Base-by-base conservation (phyloP, 1,284 basidiomycete genomes). In the Cerrena zonata region DNA sequence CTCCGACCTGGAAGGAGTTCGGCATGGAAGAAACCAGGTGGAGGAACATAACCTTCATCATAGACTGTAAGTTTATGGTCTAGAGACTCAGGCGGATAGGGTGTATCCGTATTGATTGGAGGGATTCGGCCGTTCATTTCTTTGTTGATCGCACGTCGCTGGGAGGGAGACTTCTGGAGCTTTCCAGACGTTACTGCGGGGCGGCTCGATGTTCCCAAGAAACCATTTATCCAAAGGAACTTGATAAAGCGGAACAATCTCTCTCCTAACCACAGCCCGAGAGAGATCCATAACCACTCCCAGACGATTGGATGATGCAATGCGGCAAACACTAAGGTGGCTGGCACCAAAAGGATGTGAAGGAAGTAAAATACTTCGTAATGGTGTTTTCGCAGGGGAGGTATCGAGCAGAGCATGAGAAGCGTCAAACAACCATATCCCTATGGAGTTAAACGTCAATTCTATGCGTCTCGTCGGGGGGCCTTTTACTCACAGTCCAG, bases 1-100 rank as follows among this genome's bases (percentile, higher is more conserved):
- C 86, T 91, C 15, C 82, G 76, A 2, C 91, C 91, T 0, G 91
- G 84, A 11, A 94, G 72, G 2, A 92, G 72, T 61, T 91, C 88
- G 1, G 82, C 86, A 48, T 88, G 82, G 1, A 84, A 88, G 65
- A 78, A 91, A 2, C 88, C 88, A 4, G 77, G 72, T 4, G 84
- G 82, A 5, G 82, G 81, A 2, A 70, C 55, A 50, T 79, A 80
- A 23, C 59, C 47, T 10, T 61, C 51, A 18, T 52, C 50, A 23
- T 56, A 19, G 11, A 58, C 30, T 13, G 52, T 45, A 23, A 50
- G 10, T 24, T 38, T 18, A 22, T 45, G 15, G 18, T 37, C 49
- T 7, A 36, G 38, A n/a, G 49, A 45, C 5, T 27, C 43, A 12
- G 49, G 23, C 7, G 49, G 49, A 45, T 50, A 50, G n/a, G 25